Conservation (phyloP, 2,329 filamentous ascomycete genomes). For the Shiraia sp. region DNA sequence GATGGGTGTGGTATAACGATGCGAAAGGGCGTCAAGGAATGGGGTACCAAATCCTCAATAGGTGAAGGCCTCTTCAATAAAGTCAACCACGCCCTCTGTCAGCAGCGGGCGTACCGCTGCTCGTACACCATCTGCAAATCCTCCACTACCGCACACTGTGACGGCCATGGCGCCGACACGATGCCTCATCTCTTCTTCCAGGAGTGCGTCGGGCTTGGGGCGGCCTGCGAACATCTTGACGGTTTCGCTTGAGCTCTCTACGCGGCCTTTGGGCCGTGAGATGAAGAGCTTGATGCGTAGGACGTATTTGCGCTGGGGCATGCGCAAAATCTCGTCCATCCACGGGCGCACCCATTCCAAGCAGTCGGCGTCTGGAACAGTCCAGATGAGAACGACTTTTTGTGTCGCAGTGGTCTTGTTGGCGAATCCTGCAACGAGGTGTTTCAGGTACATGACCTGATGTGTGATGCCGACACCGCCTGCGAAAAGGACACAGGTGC, state of each 20-base stretch:
- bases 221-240: conserved; percentile 66
- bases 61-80: conserved; percentile 68
- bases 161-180: conserved; percentile 63
- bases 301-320: conserved; percentile 62
- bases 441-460: conserved; percentile 73
- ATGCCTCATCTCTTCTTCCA: conserved; percentile 60
- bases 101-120: conserved; percentile 57
- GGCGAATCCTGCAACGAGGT: conserved; percentile 70
- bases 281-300: conserved; percentile 66
- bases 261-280: conserved; percentile 60
- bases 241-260: conserved; percentile 61
- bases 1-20: background rate
- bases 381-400: conserved; percentile 76
- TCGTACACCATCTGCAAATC: conserved; percentile 65
- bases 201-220: conserved; percentile 58
- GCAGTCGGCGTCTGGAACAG: conserved; percentile 71
- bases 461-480: conserved; percentile 83
- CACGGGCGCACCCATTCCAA: conserved; percentile 67
- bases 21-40: too few relatives aligned
- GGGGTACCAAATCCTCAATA: too few relatives aligned
- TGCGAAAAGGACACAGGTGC: conserved; percentile 77
- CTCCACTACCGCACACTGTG: conserved; percentile 65
- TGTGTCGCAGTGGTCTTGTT: conserved; percentile 72
- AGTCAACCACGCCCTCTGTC: conserved; percentile 60
- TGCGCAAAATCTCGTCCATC: conserved; percentile 67